phyloP scores from a whole-genome alignment of 352 stramenopile genomes.

The Phytophthora tubulina region DNA sequence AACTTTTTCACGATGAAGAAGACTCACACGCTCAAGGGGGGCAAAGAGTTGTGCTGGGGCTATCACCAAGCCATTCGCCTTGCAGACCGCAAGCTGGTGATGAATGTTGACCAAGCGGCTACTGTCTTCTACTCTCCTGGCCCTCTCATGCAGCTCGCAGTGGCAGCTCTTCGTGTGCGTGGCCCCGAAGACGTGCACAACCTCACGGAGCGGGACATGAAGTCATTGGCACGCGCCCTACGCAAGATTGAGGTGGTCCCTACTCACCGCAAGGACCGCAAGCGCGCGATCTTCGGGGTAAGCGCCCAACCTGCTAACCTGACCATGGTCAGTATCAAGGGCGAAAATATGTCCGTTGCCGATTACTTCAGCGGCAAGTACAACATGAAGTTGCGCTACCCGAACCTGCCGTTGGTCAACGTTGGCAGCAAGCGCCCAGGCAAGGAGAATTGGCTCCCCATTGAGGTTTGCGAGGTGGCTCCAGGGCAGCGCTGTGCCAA shows the following conservation, averaged over 20 bases:
- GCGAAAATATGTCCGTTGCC: slow-evolving; percentile 52
- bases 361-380: slow-evolving; percentile 69
- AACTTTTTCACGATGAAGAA: slow-evolving; percentile 83
- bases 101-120: slow-evolving; percentile 77
- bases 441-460: slow-evolving; percentile 68
- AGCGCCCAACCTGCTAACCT: slow-evolving; percentile 39
- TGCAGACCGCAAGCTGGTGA: slow-evolving; percentile 57
- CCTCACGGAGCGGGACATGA: slow-evolving; percentile 50
- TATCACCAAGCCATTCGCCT: slow-evolving; percentile 76
- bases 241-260: slow-evolving; percentile 61
- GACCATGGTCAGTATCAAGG: slow-evolving; percentile 64
- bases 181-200: slow-evolving; percentile 41
- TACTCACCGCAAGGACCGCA: slow-evolving; percentile 70
- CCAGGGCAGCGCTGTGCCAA: slow-evolving; percentile 73
- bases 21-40: slow-evolving; percentile 60
- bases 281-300: slow-evolving; percentile 58
- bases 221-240: slow-evolving; percentile 44
- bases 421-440: slow-evolving; percentile 58
- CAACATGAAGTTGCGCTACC: slow-evolving; percentile 61
- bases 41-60: slow-evolving; percentile 73
- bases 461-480: slow-evolving; percentile 82
- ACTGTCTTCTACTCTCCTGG: slow-evolving; percentile 72
- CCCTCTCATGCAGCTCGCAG: slow-evolving; percentile 56
- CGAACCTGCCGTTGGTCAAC: slow-evolving; percentile 76
- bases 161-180: slow-evolving; percentile 45